Evolutionary conservation across 306 rosid genomes (phyloP).

Genomic region (Gillenia trifoliata): DNA sequence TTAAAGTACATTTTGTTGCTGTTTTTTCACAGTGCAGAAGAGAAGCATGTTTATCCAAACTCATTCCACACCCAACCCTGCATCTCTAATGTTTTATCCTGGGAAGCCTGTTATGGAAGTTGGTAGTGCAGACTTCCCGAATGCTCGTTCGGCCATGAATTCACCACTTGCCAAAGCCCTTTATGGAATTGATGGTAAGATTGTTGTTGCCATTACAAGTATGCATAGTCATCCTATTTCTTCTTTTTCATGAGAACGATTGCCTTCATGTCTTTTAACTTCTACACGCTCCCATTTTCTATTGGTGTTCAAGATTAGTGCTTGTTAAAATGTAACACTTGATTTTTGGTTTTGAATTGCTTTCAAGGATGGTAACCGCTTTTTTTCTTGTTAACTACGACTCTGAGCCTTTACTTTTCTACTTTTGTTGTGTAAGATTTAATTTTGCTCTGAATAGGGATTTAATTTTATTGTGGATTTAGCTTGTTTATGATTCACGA

Average conservation of each 20-base stretch:
- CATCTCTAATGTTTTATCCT: conserved; percentile 63
- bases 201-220: not conserved
- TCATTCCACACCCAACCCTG: conserved; percentile 65
- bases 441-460: not conserved
- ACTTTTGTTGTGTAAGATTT: not conserved
- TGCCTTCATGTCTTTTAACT: not conserved
- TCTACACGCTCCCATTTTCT: too few relatives aligned
- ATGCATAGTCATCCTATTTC: not conserved
- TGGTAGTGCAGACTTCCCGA: conserved; percentile 93
- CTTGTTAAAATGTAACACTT: not conserved
- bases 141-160: conserved; percentile 76
- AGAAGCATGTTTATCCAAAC: conserved; percentile 66
- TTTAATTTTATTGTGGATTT: not conserved
- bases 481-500: not conserved
- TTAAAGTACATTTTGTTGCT: not conserved
- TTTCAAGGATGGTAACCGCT: not conserved
- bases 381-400: not conserved
- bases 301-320: not conserved
- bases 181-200: conserved; percentile 67
- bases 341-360: not conserved
- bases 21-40: conserved; percentile 46
- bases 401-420: not conserved
- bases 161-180: conserved; percentile 83
- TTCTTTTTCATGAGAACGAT: not conserved
- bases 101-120: conserved; percentile 82